phyloP scores from a whole-genome alignment of 768 basidiomycete species.

The Rhizopogon vinicolor region DNA sequence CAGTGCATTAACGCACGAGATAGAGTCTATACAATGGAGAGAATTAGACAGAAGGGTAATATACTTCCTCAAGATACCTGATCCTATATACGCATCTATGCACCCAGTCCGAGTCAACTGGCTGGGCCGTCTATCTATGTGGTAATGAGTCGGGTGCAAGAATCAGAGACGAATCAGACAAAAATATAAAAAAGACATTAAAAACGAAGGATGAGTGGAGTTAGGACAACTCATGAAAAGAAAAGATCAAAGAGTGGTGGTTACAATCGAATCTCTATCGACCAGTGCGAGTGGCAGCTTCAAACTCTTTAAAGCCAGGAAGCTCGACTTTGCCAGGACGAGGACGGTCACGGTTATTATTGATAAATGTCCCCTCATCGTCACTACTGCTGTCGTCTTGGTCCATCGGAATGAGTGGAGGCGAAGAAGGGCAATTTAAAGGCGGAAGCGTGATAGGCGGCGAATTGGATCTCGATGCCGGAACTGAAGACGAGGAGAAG shows the following conservation, averaged over 20 bases:
- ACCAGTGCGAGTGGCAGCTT: conserved; percentile 37
- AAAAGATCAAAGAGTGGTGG: not conserved
- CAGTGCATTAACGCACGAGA: too few relatives aligned
- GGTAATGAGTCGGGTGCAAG: not conserved
- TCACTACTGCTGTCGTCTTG: conserved; percentile 17
- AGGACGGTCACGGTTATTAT: conserved; percentile 13
- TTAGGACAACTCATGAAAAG: not conserved
- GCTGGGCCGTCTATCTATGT: not conserved
- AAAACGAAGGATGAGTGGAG: not conserved
- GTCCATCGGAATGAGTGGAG: conserved; percentile 5
- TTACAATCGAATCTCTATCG: conserved; percentile 10
- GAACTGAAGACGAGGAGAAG: conserved; percentile 27
- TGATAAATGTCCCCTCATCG: conserved; percentile 14
- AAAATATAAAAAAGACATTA: not conserved
- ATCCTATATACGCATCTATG: conserved; percentile 4
- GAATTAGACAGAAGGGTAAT: conserved; percentile 20
- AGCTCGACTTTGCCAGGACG: conserved; percentile 38
- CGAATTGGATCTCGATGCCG: conserved; percentile 57
- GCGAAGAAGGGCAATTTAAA: conserved; percentile 38
- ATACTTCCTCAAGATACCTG: conserved; percentile 32
- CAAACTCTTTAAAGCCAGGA: conserved; percentile 61
- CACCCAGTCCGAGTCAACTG: not conserved
- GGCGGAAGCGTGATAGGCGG: conserved; percentile 75
- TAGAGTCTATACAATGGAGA: not conserved
- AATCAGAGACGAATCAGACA: not conserved